Base-by-base conservation (phyloP, 2,329 filamentous ascomycete species). In the Arthrocladium fulminans region DNA sequence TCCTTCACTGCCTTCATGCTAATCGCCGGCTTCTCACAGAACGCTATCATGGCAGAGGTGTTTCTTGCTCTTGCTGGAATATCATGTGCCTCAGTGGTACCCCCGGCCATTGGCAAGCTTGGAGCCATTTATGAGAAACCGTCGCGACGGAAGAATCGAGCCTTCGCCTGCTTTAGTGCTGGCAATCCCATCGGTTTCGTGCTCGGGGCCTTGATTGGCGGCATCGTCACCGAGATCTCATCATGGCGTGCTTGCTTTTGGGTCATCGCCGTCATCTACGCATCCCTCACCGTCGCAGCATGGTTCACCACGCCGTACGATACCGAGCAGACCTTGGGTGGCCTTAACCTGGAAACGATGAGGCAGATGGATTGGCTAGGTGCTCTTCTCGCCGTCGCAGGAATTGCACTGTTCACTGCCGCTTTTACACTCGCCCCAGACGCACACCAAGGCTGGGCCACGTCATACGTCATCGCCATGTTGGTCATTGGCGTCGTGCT, bases 231-330 rank as follows among this genome's bases (percentile, higher is more conserved):
- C 0, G 71, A 76, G 47, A 59, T 83, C 1, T 77, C 78, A 51
- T 76, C 71, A 49, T 86, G 82, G 82, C 70, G 81, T 34, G 77
- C 80, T 0, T 70, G 73, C 0, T 84, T 81, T 58, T 78, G 76
- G 61, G 63, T 82, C 10, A 66, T 85, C 13, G 70, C 79, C 1
- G 79, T 85, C 45, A 73, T 84, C 25, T 85, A 82, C 65, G 70
- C 76, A 1, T 59, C 79, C 10, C 74, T 83, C 53, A 76, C 76
- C 0, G 59, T 76, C 1, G 61, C 79, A 13, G 79, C 78, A 0
- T 57, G 76, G 22, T 83, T 79, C 68, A 79, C 79, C 2, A 75
- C 84, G 8, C 82, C 83, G 0, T 68, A 66, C 8, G 76, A 78
- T 68, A 57, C 55, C 7, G 67, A 68, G n/a, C 57, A 59, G 58